Percentiles rank a stretch among this genome's conserved stretches.
These are phyloP conservation scores for Boletus sp. DNA, from an alignment of 768 basidiomycete genomes.

Conservation along the genomic window DNA sequence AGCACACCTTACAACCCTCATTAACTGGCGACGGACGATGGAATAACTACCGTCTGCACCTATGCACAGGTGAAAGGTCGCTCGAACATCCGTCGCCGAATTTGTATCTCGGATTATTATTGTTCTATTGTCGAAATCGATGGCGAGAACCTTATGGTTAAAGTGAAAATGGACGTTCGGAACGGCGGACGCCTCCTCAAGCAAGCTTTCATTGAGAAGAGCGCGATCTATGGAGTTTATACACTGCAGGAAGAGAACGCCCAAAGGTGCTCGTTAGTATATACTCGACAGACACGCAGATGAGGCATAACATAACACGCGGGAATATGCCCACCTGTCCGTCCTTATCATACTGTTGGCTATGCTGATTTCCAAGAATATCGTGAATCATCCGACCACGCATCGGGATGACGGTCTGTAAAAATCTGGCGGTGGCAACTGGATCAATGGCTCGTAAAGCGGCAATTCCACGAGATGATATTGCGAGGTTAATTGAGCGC, in stretches of 20 bases:
- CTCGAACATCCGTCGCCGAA: conserved; percentile 41
- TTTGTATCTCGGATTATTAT: conserved; percentile 50
- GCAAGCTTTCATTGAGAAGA: conserved; percentile 80
- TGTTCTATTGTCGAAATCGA: conserved; percentile 68
- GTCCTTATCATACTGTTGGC: conserved; percentile 84
- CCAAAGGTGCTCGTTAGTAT: conserved; percentile 24
- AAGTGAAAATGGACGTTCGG: conserved; percentile 71
- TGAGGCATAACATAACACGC: conserved; percentile 9
- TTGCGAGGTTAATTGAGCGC: conserved; percentile 94
- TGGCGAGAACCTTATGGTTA: conserved; percentile 70
- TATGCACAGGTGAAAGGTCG: conserved; percentile 74
- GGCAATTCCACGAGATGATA: conserved; percentile 89
- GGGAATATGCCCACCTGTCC: conserved; percentile 64
- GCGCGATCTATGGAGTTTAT: conserved; percentile 93
- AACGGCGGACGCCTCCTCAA: conserved; percentile 66
- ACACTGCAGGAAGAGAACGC: conserved; percentile 49
- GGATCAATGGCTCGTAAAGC: conserved; percentile 82
- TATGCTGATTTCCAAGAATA: conserved; percentile 63
- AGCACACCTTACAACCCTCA: conserved; percentile 85
- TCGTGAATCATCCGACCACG: conserved; percentile 94
- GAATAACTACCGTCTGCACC: conserved; percentile 96
- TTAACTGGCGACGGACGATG: conserved; percentile 87
- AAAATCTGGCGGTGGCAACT: conserved; percentile 61
- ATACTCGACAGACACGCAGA: conserved; percentile 21
- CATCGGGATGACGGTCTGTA: conserved; percentile 88